phyloP scores from a whole-genome alignment of 1,284 basidiomycete species.

The Anthracocystis walkeri region DNA sequence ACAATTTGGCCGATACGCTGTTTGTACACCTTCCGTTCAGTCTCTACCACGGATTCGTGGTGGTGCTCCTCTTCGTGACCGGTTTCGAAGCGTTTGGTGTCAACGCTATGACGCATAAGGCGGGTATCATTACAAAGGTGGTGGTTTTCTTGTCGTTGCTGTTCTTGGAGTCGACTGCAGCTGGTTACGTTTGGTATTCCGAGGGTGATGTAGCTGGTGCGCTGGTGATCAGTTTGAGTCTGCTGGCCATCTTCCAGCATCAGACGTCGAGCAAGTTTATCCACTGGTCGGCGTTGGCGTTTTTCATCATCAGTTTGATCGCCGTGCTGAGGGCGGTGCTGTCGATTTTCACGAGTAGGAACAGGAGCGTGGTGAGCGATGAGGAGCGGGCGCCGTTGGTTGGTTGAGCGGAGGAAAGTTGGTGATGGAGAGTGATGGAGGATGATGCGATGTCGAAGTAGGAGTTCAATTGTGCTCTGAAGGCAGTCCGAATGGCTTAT shows the following conservation, averaged over 20 bases:
- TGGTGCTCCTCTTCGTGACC: slow-evolving; percentile 86
- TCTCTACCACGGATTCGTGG: slow-evolving; percentile 90
- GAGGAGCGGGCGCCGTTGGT: slow-evolving; percentile 85
- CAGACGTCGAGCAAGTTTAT: slow-evolving; percentile 76
- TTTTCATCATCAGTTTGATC: slow-evolving; percentile 84
- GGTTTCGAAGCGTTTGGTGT: slow-evolving; percentile 91
- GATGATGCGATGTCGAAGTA: too few species aligned
- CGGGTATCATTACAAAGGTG: slow-evolving; percentile 90
- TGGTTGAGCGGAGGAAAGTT: slow-evolving; percentile 15
- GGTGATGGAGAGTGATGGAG: too few species aligned
- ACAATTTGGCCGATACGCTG: slow-evolving; percentile 73
- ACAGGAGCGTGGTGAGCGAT: slow-evolving; percentile 74
- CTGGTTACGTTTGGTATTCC: slow-evolving; percentile 83
- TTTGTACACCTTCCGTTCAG: slow-evolving; percentile 71
- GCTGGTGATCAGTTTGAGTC: slow-evolving; percentile 84
- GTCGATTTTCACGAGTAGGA: slow-evolving; percentile 72
- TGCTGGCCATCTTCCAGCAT: slow-evolving; percentile 72
- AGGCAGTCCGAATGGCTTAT: too few species aligned
- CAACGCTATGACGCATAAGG: slow-evolving; percentile 76
- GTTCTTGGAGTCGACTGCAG: slow-evolving; percentile 92
- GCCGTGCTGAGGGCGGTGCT: slow-evolving; percentile 83
- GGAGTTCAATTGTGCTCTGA: too few species aligned
- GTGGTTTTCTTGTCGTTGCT: slow-evolving; percentile 92
- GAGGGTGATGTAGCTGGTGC: slow-evolving; percentile 92
- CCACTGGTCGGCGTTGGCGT: slow-evolving; percentile 87